Evolutionary conservation across 257 asterid genomes (phyloP), one percentile per base, ranked within the genome.

Genomic region (Echites panduratus): DNA sequence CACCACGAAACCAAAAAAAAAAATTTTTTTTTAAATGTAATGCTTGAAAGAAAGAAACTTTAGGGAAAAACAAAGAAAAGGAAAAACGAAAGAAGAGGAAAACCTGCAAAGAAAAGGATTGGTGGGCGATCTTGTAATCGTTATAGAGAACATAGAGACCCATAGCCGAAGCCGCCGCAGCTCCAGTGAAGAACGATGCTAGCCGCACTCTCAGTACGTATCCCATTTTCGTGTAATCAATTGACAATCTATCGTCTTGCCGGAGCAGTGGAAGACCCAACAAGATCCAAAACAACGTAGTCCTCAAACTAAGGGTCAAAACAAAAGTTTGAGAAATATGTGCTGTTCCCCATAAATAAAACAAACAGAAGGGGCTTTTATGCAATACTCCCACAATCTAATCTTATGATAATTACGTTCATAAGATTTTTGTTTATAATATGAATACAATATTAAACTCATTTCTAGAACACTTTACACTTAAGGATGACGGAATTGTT

Each of bases 161-260:
- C 20, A 79, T 86, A 44, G 87, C 90, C 48, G 96, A 89, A 43
- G 98, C 96, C 56, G 85, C 82, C 4, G 96, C 96, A n/a, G 90
- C 96, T 65, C 96, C 97, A 62, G 90, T 71, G 87, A 91, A 89
- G 86, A 91, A 94, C 24, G 97, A 88, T 50, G 96, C 96, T 48
- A 89, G 76, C 84, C 96, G 84, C 79, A 94, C 97, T 66, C 97
- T 88, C 75, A 88, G 76, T 68, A 88, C 84, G 75, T 88, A 91
- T 56, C 97, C 97, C 98, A 94, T 93, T 70, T 71, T 56, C 68
- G n/a, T n/a, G n/a, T n/a, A 20, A 58, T 58, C 20, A 58, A 58
- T 26, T 1, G 6, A 14, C 4, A 9, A 19, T 12, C 64, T 26
- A 32, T 32, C 3, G 38, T 3, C 38, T 4, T 9, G 11, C 6